Evolutionary conservation across 164 flowering plant genomes (phyloP).

Genomic region (Piper longum): DNA sequence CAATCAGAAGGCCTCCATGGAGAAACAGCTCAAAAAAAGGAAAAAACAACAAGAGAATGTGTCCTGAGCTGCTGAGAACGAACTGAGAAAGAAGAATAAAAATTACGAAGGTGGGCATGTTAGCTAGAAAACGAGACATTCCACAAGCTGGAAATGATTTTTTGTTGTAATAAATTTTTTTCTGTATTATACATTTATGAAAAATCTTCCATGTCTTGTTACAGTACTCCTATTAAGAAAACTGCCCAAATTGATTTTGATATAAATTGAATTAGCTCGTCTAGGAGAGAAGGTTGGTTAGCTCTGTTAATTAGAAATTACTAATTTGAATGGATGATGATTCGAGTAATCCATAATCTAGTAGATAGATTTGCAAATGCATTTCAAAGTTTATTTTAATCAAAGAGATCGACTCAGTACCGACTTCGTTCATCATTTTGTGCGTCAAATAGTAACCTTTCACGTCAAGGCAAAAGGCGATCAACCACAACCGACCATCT

Average conservation of each 20-base stretch:
- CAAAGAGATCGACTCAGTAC: not conserved
- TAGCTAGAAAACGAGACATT: not conserved
- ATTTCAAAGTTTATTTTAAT: too few relatives aligned
- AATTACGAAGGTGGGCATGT: not conserved
- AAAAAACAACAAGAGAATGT: not conserved
- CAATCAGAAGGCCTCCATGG: not conserved
- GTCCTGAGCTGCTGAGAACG: not conserved
- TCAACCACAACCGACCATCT: not conserved
- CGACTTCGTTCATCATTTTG: not conserved
- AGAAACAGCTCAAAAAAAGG: not conserved
- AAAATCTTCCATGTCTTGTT: not conserved
- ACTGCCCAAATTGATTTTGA: not conserved
- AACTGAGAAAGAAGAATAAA: not conserved
- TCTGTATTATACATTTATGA: conserved; percentile 3
- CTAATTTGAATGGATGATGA: not conserved
- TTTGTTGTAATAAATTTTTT: too few relatives aligned
- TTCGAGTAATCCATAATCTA: not conserved
- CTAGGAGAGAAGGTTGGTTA: too few relatives aligned
- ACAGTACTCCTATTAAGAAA: too few relatives aligned
- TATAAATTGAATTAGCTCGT: not conserved
- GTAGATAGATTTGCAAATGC: not conserved
- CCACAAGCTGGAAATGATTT: not conserved
- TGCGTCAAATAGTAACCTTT: not conserved
- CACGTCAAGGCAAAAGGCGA: not conserved
- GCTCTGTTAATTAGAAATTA: too few relatives aligned